A percentile compares a stretch with the other conserved stretches of the same genome.
phyloP scores from a whole-genome alignment of 2,329 filamentous ascomycete genomes.

The Moelleriella libera region DNA sequence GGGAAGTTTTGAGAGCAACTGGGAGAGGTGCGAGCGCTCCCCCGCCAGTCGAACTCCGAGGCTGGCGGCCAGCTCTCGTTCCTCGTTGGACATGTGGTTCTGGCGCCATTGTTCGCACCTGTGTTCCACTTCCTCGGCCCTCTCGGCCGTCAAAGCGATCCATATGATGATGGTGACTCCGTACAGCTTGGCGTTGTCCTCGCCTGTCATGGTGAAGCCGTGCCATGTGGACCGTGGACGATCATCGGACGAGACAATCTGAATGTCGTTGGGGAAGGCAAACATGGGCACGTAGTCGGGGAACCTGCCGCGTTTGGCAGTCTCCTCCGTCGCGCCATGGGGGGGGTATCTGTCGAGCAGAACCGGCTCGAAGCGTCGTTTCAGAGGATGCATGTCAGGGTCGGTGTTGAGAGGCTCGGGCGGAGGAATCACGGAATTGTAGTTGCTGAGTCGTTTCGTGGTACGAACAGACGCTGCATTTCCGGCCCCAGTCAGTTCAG shows the following conservation, averaged over 20 bases:
- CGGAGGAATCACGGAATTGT: constrained; percentile 92
- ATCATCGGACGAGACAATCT: constrained; percentile 89
- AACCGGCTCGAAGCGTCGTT: constrained; percentile 90
- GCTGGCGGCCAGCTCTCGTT: constrained; percentile 83
- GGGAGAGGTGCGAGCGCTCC: constrained; percentile 81
- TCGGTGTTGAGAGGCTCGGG: constrained; percentile 83
- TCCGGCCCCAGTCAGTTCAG: not conserved
- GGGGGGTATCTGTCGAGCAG: constrained; percentile 87
- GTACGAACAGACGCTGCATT: constrained; percentile 52
- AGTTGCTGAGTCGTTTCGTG: constrained; percentile 82
- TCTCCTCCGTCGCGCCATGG: constrained; percentile 66
- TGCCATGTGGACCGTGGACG: constrained; percentile 95
- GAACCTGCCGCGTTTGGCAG: constrained; percentile 68
- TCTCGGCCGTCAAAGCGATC: constrained; percentile 70
- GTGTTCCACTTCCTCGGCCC: constrained; percentile 71
- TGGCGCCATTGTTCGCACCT: constrained; percentile 79
- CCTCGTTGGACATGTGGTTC: constrained; percentile 76
- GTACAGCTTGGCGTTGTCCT: constrained; percentile 83
- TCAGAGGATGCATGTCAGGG: constrained; percentile 89
- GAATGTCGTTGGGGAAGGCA: constrained; percentile 95
- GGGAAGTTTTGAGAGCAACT: constrained; percentile 72
- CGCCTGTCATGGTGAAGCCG: constrained; percentile 93
- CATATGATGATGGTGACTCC: constrained; percentile 86
- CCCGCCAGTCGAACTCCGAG: constrained; percentile 74
- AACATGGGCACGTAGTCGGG: constrained; percentile 99